Evolutionary conservation across 2,329 filamentous ascomycete species (phyloP), one percentile per base, ranked within the genome.

Genomic region (Epichloe coenophiala): DNA sequence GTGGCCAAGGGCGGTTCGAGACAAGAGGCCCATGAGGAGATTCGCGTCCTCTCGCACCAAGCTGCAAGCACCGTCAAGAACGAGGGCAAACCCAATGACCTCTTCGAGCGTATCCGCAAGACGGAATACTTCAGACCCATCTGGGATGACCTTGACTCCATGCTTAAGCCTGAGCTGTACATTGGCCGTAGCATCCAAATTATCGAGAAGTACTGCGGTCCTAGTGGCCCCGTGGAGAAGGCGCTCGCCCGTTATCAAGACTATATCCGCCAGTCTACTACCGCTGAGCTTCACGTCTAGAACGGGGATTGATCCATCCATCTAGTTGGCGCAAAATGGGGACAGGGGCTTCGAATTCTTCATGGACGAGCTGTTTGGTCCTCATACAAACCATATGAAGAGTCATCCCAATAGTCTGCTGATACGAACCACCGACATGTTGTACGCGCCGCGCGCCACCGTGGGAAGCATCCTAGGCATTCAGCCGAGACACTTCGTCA

Each of bases 21-120:
- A 47, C 88, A 94, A 64, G 86, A 90, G 21, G 84, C 87, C 1
- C 89, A 95, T 67, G 89, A 95, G 70, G 72, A 91, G 66, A 90
- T 95, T 60, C 83, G 84, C 7, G 85, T 95, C 1, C 75, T 95
- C 43, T 86, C 78, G 2, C 84, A 89, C 69, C 73, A 94, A 68
- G 87, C 88, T 0, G 78, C 75, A 42, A 72, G 75, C 35, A 80
- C 84, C 39, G 72, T 75, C 33, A 74, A 75, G 63, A 59, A 69
- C 42, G 66, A 75, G 65, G 87, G 87, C 37, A 80, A 82, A 58
- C 71, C 78, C 49, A 95, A 95, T 61, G 88, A 95, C 63, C 74
- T 95, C 2, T 80, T 95, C 12, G 81, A 86, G 55, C 73, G 89
- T 13, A 89, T 96, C 63, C 80, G 78, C 63, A 72, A 69, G 48